These are phyloP conservation scores for Sclerotiophoma versabilis DNA, from an alignment of 2,329 filamentous ascomycete genomes.

Conservation along the genomic window DNA sequence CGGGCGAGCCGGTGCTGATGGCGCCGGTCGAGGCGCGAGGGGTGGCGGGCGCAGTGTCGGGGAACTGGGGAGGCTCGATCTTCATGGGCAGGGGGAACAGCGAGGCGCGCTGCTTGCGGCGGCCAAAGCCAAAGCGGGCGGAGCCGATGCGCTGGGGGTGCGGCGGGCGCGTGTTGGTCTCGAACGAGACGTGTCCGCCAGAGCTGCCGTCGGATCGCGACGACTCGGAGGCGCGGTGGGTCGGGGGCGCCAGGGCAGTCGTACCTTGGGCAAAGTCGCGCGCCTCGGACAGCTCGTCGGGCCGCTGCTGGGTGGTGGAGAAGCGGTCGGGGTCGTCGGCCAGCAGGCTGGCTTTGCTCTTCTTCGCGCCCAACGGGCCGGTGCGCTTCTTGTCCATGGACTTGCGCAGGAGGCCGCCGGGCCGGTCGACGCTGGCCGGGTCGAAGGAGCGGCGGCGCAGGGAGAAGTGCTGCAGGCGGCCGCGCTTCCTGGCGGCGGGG, in stretches of 20 bases:
- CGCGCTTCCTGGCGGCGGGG: slow-evolving; percentile 34
- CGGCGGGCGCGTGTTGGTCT: slow-evolving; percentile 42
- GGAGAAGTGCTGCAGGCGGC: slow-evolving; percentile 46
- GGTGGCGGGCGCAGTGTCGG: slow-evolving; percentile 55
- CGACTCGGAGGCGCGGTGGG: slow-evolving; percentile 79
- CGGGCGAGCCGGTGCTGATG: slow-evolving; percentile 43
- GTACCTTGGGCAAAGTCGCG: slow-evolving; percentile 69
- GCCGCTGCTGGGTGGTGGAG: slow-evolving; percentile 64
- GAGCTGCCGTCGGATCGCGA: slow-evolving; percentile 88
- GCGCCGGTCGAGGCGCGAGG: slow-evolving; percentile 53
- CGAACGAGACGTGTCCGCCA: slow-evolving; percentile 53
- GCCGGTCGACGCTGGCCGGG: slow-evolving; percentile 39
- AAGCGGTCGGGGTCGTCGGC: slow-evolving; percentile 58
- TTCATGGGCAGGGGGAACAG: slow-evolving; percentile 91
- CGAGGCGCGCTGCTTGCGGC: slow-evolving; percentile 72
- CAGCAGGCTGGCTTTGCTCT: slow-evolving; percentile 36
- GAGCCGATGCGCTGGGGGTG: slow-evolving; percentile 72
- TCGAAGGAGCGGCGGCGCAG: slow-evolving; percentile 49
- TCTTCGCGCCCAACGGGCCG: slow-evolving; percentile 37
- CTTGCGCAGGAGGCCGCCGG: slow-evolving; percentile 38
- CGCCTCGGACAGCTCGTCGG: slow-evolving; percentile 48
- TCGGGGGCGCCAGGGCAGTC: slow-evolving; percentile 67
- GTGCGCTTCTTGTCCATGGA: slow-evolving; percentile 45
- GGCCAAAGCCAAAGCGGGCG: slow-evolving; percentile 72
- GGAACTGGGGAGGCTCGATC: slow-evolving; percentile 58